Evolutionary conservation across 2,329 filamentous ascomycete genomes (phyloP), one percentile per base, ranked within the genome.

Genomic region (Didymella lethalis): DNA sequence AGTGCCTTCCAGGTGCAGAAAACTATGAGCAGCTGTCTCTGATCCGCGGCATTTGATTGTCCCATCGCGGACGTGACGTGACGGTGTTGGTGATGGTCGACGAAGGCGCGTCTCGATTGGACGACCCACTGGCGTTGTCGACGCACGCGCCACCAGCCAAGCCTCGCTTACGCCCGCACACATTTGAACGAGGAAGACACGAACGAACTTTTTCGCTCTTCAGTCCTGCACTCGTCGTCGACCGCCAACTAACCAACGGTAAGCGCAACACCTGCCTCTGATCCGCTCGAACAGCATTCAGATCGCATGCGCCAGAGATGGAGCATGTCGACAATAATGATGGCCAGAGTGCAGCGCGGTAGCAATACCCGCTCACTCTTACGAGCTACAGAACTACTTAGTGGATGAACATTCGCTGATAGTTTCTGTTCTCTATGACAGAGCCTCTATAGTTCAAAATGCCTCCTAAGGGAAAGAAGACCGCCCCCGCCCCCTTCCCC

Each of bases 351-450:
- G 65, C 67, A 73, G 74, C 73, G 56, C 60, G 69, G 73, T 69
- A 72, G 73, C 59, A 74, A 74, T 73, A 67, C 66, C 67, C 63
- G 71, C 72, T 74, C 59, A 60, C 71, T 75, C 74, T 76, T 77
- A 76, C 68, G 74, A 76, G 74, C 70, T 62, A 65, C 69, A 72
- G 68, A 71, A 70, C 63, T 69, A 84, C 83, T 88, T 88, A 86
- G 85, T 89, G 89, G 86, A 89, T 87, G 88, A 85, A 86, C 73
- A 83, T 85, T 83, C 81, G 90, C 93, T 97, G 91, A 96, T 92
- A 85, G 92, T 89, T 92, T 96, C 91, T 95, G 93, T 96, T 92
- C 94, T 98, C 94, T 95, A 98, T 98, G 93, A 98, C 86, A 98
- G 57, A 60, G 95, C 92, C 95, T 90, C 91, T 65, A 73, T 91